Evolutionary conservation across 805 yeast species (phyloP).

Genomic region (Kazachstania taianensis): DNA sequence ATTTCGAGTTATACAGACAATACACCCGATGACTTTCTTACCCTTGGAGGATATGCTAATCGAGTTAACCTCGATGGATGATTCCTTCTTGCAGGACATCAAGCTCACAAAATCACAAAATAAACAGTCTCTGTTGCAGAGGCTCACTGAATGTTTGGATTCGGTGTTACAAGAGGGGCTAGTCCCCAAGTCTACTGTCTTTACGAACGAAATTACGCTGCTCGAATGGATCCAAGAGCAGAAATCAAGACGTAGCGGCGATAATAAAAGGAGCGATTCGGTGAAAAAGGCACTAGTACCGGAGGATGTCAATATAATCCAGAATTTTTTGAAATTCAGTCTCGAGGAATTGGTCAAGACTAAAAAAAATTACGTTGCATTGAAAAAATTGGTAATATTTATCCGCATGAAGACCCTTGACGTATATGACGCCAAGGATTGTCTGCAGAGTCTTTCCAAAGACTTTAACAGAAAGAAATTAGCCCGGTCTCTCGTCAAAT

Average conservation of each 20-base stretch:
- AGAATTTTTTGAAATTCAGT: constrained; percentile 19
- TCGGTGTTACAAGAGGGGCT: constrained; percentile 7
- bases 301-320: constrained; percentile 22
- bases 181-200: constrained; percentile 1
- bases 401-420: constrained; percentile 15
- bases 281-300: constrained; percentile 12
- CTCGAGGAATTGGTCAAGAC: constrained; percentile 13
- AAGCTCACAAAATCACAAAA: constrained; percentile 2
- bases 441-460: constrained; percentile 2
- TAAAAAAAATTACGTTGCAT: constrained; percentile 6
- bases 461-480: background rate
- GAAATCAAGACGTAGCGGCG: background rate
- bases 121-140: background rate
- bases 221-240: constrained; percentile 3
- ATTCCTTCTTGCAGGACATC: background rate
- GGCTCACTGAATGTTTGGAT: constrained; percentile 11
- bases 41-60: constrained; percentile 14
- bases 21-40: constrained; percentile 15
- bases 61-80: background rate
- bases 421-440: constrained; percentile 7
- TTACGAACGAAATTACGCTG: constrained; percentile 8
- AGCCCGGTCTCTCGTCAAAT: background rate
- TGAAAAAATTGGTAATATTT: constrained; percentile 17
- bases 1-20: constrained; percentile 10
- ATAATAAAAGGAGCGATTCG: background rate